Base-by-base conservation (phyloP, 371 early-diverging fungal genomes). In the Mortierella sp. region DNA sequence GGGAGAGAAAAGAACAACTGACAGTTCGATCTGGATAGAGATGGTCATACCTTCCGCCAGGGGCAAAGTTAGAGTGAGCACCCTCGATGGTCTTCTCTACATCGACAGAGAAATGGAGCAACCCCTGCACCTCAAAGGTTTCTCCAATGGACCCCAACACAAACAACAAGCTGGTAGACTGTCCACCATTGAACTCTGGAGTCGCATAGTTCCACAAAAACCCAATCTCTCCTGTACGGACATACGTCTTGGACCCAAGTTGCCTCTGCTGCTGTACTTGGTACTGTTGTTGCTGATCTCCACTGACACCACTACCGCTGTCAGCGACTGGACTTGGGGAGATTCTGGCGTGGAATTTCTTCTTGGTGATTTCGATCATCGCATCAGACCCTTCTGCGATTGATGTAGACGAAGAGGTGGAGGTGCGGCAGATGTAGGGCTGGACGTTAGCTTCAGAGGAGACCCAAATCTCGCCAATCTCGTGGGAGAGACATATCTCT, bases 381-480 rank as follows among this genome's bases (percentile, higher is more conserved):
- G 65, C 35, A 7, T 38, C 65, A 41, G 65, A 38, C 0, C 2
- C 38, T 16, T 5, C 2, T 16, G 16, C 18, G 14, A 11, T 8
- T 6, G n/a, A 21, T n/a, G 55, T 14, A 1, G n/a, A 55, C 8
- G n/a, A 55, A n/a, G 55, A 55, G 11, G n/a, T n/a, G n/a, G 27
- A n/a, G n/a, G 38, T 65, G 41, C 65, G 65, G 24, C 65, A 24
- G 21, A 65, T 35, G 65, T 89, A 87, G 1, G 89, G 82, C 55
- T 89, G 89, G 18, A 91, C 90, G 77, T 92, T 95, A 46, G 91
- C 90, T n/a, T 93, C 93, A 3, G 93, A 93, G 14, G 93, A 90
- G 4, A 97, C 96, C 96, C 97, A 97, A 14, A 97, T 94, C 89
- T 97, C 97, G 70, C 97, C 97, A 41, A 97, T 88, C 60, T 92